Base-by-base conservation (phyloP, 805 yeast genomes). In the Candida odintsovae region DNA sequence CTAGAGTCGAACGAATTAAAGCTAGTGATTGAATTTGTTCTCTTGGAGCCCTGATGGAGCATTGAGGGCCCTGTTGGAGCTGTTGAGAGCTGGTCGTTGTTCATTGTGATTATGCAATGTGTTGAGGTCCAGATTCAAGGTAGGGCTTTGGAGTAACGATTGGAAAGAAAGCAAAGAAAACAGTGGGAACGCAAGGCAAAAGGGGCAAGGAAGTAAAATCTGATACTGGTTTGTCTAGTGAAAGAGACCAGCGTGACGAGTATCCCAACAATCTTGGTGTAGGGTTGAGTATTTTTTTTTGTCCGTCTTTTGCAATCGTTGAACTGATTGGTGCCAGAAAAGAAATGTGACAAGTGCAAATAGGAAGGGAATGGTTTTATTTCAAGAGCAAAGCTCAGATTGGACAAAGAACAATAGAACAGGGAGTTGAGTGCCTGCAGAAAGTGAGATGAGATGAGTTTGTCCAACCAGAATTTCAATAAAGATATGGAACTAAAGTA, bases 11-110 rank as follows among this genome's bases (percentile, higher is more conserved):
- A 48, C 1, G 64, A 58, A n/a, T 38, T 40, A 44, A 51, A 48
- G 29, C 62, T 58, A 11, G 62, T 40, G 26, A 57, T 25, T 4
- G 63, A 57, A 45, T 49, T 45, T 11, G 54, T 36, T 6, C 59
- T 43, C 16, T 35, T 38, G 40, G 35, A 25, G 26, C 12, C 39
- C 13, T 10, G 25, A 19, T 36, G 22, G 12, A 36, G n/a, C 23
- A 19, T 20, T 20, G 16, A 12, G n/a, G 22, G 23, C 6, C 23
- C 23, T 8, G 15, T 36, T 36, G n/a, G 9, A 19, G 21, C n/a
- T 19, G 7, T 20, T 20, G 22, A n/a, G 19, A 11, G 22, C 9
- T 20, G 22, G 9, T 36, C 20, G 37, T 18, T 16, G 16, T 19
- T 19, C 22, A 19, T 36, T n/a, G 21, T 33, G 12, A 33, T 18